Evolutionary conservation across 2,329 filamentous ascomycete genomes (phyloP).

Genomic region (Tolypocladium pustulatum): DNA sequence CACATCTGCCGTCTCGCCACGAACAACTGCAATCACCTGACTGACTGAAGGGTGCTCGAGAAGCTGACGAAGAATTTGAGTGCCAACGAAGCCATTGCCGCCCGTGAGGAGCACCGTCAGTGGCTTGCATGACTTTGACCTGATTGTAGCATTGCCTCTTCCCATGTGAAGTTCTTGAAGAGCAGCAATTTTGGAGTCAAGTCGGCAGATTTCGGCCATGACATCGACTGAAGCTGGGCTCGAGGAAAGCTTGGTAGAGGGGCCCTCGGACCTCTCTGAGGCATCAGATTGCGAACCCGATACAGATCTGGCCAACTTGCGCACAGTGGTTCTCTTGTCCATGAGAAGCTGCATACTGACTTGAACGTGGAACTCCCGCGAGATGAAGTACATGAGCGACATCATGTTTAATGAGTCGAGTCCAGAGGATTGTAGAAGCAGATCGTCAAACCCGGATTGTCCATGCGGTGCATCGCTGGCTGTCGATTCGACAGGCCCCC

Average conservation of each 20-base stretch:
- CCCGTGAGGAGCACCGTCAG: constrained; percentile 4
- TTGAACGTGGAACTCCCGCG: neutral
- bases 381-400: constrained; percentile 3
- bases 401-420: constrained; percentile 4
- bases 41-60: constrained; percentile 1
- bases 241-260: neutral
- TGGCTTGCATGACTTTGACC: neutral
- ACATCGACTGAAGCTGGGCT: neutral
- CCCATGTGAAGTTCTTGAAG: neutral
- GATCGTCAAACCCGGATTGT: neutral
- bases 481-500: neutral
- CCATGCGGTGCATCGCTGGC: neutral
- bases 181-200: neutral
- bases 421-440: neutral
- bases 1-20: neutral
- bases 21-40: constrained; percentile 2
- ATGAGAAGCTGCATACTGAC: constrained; percentile 1
- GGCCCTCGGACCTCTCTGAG: neutral
- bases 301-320: neutral
- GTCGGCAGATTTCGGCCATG: neutral
- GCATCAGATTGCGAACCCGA: neutral
- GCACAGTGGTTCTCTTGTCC: neutral
- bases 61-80: constrained; percentile 5
- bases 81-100: constrained; percentile 5
- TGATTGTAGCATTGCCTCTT: neutral